phyloP scores from a whole-genome alignment of 768 basidiomycete genomes.

The Peribolospora kevripleyi region DNA sequence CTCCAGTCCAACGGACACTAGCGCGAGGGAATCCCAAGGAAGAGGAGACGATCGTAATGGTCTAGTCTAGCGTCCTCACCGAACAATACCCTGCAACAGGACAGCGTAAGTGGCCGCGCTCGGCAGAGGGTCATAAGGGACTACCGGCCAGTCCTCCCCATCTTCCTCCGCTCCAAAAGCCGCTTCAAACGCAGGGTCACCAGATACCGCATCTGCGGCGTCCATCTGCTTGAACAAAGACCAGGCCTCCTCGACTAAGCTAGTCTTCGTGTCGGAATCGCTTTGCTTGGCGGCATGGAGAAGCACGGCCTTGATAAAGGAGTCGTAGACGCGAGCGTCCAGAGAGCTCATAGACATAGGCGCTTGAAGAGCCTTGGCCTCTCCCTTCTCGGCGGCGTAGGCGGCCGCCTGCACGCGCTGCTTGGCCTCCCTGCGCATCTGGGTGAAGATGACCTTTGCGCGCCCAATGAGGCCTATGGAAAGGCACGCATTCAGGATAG shows the following conservation, averaged over 20 bases:
- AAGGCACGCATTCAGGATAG: slow-evolving; percentile 64
- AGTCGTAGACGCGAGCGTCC: slow-evolving; percentile 8
- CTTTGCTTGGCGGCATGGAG: slow-evolving; percentile 9
- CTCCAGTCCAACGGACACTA: slow-evolving; percentile 15
- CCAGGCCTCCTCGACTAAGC: slow-evolving; percentile 10
- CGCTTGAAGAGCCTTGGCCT: not conserved
- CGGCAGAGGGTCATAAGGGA: no score
- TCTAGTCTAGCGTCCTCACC: slow-evolving; percentile 21
- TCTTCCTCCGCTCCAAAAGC: slow-evolving; percentile 39
- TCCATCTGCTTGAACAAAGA: slow-evolving; percentile 27
- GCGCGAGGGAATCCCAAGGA: not conserved
- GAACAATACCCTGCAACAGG: slow-evolving; percentile 36
- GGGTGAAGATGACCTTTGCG: slow-evolving; percentile 46
- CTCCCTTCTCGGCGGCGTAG: not conserved
- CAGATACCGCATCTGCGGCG: slow-evolving; percentile 27
- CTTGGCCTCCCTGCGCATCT: slow-evolving; percentile 23
- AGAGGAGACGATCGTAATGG: slow-evolving; percentile 5
- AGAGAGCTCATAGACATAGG: not conserved
- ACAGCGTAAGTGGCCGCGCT: slow-evolving; percentile 36
- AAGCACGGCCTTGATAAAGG: slow-evolving; percentile 13
- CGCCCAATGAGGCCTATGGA: slow-evolving; percentile 54
- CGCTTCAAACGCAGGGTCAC: slow-evolving; percentile 24
- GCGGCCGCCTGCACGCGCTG: not conserved
- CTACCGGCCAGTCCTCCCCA: slow-evolving; percentile 18
- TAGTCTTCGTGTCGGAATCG: not conserved